These are phyloP conservation scores for Desmodesmus armatus DNA, from an alignment of 139 green algal genomes.

Conservation along the genomic window DNA sequence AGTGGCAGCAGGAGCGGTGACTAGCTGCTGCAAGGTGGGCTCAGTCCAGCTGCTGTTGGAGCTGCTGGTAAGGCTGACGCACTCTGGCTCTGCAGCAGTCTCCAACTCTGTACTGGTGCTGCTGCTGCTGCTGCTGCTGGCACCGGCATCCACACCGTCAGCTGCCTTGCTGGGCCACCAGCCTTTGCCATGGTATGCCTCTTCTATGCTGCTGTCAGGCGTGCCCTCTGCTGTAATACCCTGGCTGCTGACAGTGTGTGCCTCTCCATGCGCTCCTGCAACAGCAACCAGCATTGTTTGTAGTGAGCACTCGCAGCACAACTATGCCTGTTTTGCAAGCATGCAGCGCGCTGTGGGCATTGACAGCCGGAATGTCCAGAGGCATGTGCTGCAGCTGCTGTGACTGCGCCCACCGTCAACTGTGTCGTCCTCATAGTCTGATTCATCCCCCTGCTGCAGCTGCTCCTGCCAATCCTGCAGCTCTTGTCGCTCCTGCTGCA, in stretches of 20 bases:
- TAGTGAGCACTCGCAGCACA: no score
- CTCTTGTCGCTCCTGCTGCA: slow-evolving; percentile 57
- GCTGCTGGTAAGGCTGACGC: background rate
- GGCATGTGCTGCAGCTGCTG: no score
- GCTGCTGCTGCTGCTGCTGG: background rate
- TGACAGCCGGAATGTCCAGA: no score
- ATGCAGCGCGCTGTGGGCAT: no score
- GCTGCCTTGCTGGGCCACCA: slow-evolving; percentile 10
- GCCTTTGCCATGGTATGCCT: slow-evolving; percentile 59
- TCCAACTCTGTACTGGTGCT: background rate
- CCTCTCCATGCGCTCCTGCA: no score
- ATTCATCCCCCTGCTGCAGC: slow-evolving; percentile 50
- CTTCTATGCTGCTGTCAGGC: background rate
- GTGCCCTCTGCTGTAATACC: no score
- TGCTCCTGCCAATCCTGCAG: slow-evolving; percentile 51
- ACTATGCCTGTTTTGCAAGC: no score
- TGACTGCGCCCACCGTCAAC: slow-evolving; percentile 6
- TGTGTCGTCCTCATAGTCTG: slow-evolving; percentile 67
- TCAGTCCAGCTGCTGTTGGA: background rate
- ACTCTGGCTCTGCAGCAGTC: background rate
- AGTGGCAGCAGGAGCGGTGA: background rate
- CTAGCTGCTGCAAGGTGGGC: no score
- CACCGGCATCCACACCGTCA: background rate
- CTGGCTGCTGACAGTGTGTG: no score
- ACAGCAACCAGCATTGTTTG: no score